phyloP scores from a whole-genome alignment of 2,329 filamentous ascomycete species.

The Trichoderma oligosporum region DNA sequence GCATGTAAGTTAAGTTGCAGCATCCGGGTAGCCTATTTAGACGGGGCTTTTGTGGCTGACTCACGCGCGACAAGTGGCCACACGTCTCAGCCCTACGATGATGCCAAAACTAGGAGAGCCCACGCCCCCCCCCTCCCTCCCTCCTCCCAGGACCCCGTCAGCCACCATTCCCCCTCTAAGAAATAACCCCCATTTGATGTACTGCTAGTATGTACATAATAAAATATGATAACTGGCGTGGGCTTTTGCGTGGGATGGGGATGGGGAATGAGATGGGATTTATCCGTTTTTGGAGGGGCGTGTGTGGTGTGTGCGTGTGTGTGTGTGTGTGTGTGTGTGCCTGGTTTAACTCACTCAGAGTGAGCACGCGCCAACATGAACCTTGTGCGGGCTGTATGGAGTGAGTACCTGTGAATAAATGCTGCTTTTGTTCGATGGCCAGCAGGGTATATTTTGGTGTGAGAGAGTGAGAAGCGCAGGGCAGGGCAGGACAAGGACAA shows the following conservation, averaged over 20 bases:
- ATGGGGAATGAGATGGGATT: too few species aligned
- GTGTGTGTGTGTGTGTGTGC: too few species aligned
- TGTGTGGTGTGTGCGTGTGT: too few species aligned
- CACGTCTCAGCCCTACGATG: slow-evolving; percentile 17
- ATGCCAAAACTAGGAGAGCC: slow-evolving; percentile 1
- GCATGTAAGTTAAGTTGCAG: too few species aligned
- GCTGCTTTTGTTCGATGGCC: background rate
- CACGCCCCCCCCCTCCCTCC: background rate
- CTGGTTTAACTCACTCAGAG: too few species aligned
- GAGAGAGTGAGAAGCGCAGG: background rate
- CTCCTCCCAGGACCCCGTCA: slow-evolving; percentile 1
- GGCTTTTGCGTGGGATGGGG: too few species aligned
- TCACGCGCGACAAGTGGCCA: background rate
- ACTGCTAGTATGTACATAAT: too few species aligned
- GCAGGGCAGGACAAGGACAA: background rate
- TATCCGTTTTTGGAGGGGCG: too few species aligned
- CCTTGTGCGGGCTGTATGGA: background rate
- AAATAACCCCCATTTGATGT: too few species aligned
- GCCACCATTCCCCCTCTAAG: too few species aligned
- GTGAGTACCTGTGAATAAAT: background rate
- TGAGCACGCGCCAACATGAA: background rate
- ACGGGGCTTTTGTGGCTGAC: slow-evolving; percentile 14
- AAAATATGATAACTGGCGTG: too few species aligned
- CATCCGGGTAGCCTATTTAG: slow-evolving; percentile 8
- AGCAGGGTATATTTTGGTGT: background rate